phyloP scores from a whole-genome alignment of 2,329 filamentous ascomycete species.

The Calonectria honghensis region DNA sequence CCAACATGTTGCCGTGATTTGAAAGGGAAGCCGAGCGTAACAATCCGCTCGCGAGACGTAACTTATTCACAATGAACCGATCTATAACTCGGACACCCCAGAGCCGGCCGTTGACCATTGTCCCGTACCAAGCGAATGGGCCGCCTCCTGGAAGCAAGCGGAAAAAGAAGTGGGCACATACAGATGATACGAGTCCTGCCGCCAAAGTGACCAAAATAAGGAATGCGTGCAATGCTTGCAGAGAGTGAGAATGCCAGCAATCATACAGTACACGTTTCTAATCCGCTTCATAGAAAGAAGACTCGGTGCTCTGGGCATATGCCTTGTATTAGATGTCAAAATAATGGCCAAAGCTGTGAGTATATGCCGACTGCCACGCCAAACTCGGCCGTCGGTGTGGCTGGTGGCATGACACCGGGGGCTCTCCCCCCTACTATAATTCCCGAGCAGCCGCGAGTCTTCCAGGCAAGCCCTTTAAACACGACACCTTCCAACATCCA shows the following conservation, averaged over 20 bases:
- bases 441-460: background rate
- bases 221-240: constrained; percentile 22
- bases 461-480: constrained; percentile 6
- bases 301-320: constrained; percentile 33
- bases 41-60: background rate
- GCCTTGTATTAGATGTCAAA: constrained; percentile 29
- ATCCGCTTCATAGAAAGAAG: background rate
- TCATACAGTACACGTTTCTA: background rate
- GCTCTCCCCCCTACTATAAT: background rate
- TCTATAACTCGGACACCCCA: background rate
- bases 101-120: constrained; percentile 11
- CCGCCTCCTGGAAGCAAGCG: background rate
- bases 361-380: constrained; percentile 28
- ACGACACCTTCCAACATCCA: constrained; percentile 14
- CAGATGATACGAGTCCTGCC: background rate
- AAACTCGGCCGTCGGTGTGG: background rate
- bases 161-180: constrained; percentile 2
- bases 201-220: constrained; percentile 6
- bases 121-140: constrained; percentile 16
- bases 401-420: background rate
- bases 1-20: background rate
- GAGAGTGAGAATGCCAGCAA: constrained; percentile 20
- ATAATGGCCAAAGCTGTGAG: constrained; percentile 27
- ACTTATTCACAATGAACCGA: background rate
- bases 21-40: background rate